Percentiles rank a stretch among this genome's conserved stretches.
phyloP scores from a whole-genome alignment of 345 rosid genomes.

The Limnanthes douglasii region DNA sequence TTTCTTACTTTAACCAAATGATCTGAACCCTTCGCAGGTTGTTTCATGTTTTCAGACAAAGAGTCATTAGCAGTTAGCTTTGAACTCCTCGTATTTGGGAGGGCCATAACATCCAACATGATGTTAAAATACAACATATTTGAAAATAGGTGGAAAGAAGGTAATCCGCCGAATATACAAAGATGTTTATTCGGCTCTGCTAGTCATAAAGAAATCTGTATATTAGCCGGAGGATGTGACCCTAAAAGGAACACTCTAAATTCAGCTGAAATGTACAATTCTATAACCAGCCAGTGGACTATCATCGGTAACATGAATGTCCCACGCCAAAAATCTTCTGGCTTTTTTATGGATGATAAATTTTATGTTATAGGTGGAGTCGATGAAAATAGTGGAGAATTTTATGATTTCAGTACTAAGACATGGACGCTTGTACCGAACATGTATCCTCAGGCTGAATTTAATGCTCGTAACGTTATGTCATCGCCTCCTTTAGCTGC shows the following conservation, averaged over 20 bases:
- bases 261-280: no score
- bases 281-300: constrained; percentile 25
- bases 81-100: constrained; percentile 28
- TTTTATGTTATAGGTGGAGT: no score
- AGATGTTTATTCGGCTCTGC: constrained; percentile 53
- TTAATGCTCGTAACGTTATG: no score
- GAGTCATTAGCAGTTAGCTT: no score
- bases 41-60: no score
- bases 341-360: constrained; percentile 40
- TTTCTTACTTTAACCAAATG: no score
- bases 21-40: constrained; percentile 26
- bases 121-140: constrained; percentile 20
- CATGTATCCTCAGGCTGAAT: constrained; percentile 24
- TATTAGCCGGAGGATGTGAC: constrained; percentile 54
- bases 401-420: no score
- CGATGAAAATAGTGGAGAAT: no score
- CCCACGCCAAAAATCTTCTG: constrained; percentile 47
- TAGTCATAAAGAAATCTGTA: constrained; percentile 26
- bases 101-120: constrained; percentile 10
- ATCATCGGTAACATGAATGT: constrained; percentile 30
- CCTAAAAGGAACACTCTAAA: constrained; percentile 19
- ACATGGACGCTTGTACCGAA: constrained; percentile 33
- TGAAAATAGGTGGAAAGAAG: constrained; percentile 18
- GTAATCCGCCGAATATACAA: constrained; percentile 18
- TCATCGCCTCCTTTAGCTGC: constrained; percentile 55